phyloP scores from a whole-genome alignment of 75 land plant genomes.

The Pinus tabuliformis region DNA sequence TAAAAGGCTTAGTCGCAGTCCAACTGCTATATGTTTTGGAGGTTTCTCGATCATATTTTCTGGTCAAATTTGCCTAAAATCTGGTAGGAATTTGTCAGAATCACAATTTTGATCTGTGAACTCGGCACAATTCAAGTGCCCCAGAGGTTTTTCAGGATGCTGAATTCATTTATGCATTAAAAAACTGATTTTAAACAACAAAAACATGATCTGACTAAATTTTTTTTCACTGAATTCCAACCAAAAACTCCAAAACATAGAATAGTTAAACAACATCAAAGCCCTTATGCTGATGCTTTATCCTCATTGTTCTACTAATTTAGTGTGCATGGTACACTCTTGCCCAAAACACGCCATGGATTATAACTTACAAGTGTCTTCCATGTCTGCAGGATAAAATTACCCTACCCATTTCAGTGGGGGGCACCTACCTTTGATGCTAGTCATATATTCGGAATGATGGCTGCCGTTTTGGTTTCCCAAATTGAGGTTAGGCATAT shows the following conservation, averaged over 20 bases:
- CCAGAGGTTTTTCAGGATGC: too few relatives aligned
- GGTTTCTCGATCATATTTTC: too few relatives aligned
- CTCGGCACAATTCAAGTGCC: too few relatives aligned
- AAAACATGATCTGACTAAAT: too few relatives aligned
- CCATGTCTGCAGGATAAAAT: conserved; percentile 55
- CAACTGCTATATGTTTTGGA: neutral
- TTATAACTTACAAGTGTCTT: neutral
- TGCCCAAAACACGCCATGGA: neutral
- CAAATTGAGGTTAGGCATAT: conserved; percentile 70
- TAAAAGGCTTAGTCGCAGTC: neutral
- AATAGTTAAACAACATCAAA: too few relatives aligned
- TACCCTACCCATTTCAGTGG: conserved; percentile 96
- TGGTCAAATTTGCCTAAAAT: neutral
- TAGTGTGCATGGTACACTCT: neutral
- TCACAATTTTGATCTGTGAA: too few relatives aligned
- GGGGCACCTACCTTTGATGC: conserved; percentile 93
- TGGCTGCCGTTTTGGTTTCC: conserved; percentile 84
- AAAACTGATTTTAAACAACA: too few relatives aligned
- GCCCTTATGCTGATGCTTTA: neutral
- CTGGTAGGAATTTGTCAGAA: neutral
- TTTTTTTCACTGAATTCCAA: too few relatives aligned
- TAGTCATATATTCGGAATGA: conserved; percentile 86
- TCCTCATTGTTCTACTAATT: neutral
- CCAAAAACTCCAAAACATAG: too few relatives aligned
- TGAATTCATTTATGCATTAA: too few relatives aligned